Conservation (phyloP, 176 grass and related monocot genomes). For the Cenchrus americanus region DNA sequence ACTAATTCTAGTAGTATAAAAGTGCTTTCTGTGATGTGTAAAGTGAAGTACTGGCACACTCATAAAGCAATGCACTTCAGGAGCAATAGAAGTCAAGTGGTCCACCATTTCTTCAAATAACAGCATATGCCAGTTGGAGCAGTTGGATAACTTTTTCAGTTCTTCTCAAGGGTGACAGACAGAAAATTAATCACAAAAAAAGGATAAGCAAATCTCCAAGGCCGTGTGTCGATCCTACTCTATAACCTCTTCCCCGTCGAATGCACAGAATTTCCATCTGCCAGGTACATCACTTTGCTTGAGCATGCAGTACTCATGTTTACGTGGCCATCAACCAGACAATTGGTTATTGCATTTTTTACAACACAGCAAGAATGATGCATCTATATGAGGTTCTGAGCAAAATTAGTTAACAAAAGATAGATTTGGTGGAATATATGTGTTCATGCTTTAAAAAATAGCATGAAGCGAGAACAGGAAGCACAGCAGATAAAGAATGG, state of each 20-base stretch:
- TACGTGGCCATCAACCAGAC: background rate
- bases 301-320: background rate
- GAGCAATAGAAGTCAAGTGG: background rate
- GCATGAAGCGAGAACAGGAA: background rate
- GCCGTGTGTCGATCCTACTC: slow-evolving; percentile 2
- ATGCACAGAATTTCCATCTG: slow-evolving; percentile 7
- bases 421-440: background rate
- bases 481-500: slow-evolving; percentile 25
- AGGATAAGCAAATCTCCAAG: background rate
- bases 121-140: background rate
- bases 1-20: background rate
- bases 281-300: background rate
- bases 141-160: slow-evolving; percentile 15
- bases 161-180: background rate
- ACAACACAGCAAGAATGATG: slow-evolving; percentile 14
- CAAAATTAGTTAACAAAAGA: background rate
- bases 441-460: background rate
- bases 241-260: background rate
- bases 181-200: slow-evolving; percentile 22
- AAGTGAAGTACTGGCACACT: slow-evolving; percentile 13
- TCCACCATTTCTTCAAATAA: slow-evolving; percentile 34
- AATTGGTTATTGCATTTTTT: slow-evolving; percentile 15
- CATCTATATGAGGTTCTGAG: background rate
- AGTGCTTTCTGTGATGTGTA: background rate
- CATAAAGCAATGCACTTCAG: slow-evolving; percentile 1